phyloP scores from a whole-genome alignment of 78 protist genomes.

The Goniomonas avonlea region DNA sequence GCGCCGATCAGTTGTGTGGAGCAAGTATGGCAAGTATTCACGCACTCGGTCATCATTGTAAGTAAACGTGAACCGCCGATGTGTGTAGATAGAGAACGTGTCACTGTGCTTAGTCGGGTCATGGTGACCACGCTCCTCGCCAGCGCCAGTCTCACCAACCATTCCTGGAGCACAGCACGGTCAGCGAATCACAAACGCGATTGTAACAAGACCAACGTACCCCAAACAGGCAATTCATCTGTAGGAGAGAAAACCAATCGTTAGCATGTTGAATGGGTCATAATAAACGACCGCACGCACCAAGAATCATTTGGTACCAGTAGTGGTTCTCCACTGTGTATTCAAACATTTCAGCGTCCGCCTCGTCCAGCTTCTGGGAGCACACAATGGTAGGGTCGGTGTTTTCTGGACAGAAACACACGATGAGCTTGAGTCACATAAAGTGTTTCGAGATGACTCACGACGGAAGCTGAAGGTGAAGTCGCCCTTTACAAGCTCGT shows the following conservation, averaged over 20 bases:
- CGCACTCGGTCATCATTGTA: constrained; percentile 52
- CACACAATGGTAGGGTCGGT: not conserved
- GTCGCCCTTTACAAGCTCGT: constrained; percentile 36
- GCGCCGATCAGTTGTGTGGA: not conserved
- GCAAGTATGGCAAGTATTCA: not conserved
- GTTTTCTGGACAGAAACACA: no score
- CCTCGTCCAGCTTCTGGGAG: constrained; percentile 5
- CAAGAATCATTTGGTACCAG: constrained; percentile 45
- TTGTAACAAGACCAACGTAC: no score
- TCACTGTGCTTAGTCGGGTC: no score
- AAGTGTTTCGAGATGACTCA: no score
- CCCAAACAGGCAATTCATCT: constrained; percentile 89
- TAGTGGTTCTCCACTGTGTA: constrained; percentile 47
- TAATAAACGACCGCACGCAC: no score
- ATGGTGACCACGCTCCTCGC: no score
- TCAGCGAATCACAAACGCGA: no score
- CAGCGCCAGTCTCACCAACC: no score
- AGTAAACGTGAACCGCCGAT: constrained; percentile 49
- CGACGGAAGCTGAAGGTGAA: not conserved
- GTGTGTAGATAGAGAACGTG: constrained; percentile 56
- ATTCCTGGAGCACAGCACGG: no score
- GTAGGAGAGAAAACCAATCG: no score
- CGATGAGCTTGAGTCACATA: no score
- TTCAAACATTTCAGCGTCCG: constrained; percentile 16
- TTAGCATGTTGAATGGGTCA: no score